phyloP scores from a whole-genome alignment of 192 early-diverging fungal species.

The Rhizophagus sp. region DNA sequence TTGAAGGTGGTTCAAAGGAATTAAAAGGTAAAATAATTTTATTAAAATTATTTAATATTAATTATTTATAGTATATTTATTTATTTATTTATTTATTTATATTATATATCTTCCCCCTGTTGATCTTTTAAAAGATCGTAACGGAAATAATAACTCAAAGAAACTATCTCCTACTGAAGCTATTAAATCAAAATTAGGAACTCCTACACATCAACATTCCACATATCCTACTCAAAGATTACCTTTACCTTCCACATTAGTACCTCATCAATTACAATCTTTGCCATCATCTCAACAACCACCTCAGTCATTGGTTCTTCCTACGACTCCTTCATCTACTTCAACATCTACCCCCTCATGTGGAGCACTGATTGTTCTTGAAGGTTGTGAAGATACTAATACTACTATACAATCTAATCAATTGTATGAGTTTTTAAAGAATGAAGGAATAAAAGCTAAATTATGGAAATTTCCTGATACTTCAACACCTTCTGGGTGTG shows the following conservation, averaged over 20 bases:
- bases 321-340: neutral
- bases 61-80: too few species aligned
- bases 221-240: neutral
- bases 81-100: neutral
- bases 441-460: slow-evolving; percentile 23
- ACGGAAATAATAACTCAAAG: neutral
- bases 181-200: slow-evolving; percentile 9
- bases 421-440: slow-evolving; percentile 25
- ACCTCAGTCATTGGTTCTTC: neutral
- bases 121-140: neutral
- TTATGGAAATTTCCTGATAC: slow-evolving; percentile 31
- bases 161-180: neutral
- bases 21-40: slow-evolving; percentile 1
- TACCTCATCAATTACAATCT: neutral
- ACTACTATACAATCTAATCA: slow-evolving; percentile 22
- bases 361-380: slow-evolving; percentile 30
- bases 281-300: neutral
- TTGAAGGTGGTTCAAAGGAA: slow-evolving; percentile 31
- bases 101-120: neutral
- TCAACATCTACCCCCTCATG: neutral
- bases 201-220: neutral
- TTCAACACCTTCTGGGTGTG: slow-evolving; percentile 24
- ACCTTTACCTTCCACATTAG: slow-evolving; percentile 1
- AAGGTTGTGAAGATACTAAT: slow-evolving; percentile 28
- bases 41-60: too few species aligned